Base-by-base conservation (phyloP, 2,329 filamentous ascomycete species). In the Knoxdaviesia proteae region DNA sequence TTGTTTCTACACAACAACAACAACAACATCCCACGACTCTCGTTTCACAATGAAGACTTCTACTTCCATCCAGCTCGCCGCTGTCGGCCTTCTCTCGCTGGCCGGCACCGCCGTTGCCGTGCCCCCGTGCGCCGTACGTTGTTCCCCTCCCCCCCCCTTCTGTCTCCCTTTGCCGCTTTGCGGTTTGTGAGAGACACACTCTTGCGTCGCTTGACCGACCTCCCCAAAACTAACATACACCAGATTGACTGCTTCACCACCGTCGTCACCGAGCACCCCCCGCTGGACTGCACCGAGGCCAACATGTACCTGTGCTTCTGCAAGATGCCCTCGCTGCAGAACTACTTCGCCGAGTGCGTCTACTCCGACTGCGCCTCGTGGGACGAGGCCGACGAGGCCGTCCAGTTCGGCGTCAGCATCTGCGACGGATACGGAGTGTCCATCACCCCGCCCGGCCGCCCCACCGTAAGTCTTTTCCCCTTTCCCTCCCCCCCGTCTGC, bases 231-330 rank as follows among this genome's bases (percentile, higher is more conserved):
- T 9, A 7, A 34, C n/a, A 37, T 5, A 36, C n/a, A 7, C 29
- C 41, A 47, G 45, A 46, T 47, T 42, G 46, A 40, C 46, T 56
- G 53, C 45, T 55, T 56, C 47, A 47, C 50, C 40, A 43, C 43
- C 3, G 49, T 55, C 30, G 48, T 55, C 43, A 51, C 50, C 9
- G 53, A 53, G 11, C 49, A 51, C 34, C 53, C 53, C 35, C 53
- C 53, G 1, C 46, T 49, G 20, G 45, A 45, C 4, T 55, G 54
- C 42, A 56, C 51, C 38, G 53, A 56, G 43, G 47, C 45, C n/a
- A 53, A 49, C 32, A 55, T 54, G 48, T 56, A 56, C 42, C 48
- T 52, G 7, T 56, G 53, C 48, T 55, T 55, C 49, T 55, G 53
- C 44, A 53, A 51, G 7, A 49, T 46, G 43, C 42, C 49, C 10